Conservation (phyloP, 352 stramenopile genomes). For the Globisporangium paroecandrum region DNA sequence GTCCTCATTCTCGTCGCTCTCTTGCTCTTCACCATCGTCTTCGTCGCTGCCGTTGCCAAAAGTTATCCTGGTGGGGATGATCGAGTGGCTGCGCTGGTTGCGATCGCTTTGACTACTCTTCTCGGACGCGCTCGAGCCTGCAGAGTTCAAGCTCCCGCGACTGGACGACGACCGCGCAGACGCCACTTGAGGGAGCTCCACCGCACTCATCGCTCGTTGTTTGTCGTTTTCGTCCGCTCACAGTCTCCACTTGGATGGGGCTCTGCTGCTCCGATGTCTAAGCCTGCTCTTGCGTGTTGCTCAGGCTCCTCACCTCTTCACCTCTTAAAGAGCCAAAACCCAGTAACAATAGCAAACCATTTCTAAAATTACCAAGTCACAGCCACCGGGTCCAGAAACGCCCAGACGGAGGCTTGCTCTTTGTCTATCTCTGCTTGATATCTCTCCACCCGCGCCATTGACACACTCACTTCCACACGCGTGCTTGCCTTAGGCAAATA, state of each 20-base stretch:
- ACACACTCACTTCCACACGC: neutral
- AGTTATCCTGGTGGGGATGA: neutral
- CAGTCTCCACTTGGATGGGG: neutral
- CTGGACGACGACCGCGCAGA: conserved; percentile 43
- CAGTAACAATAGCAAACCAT: neutral
- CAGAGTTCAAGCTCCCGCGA: conserved; percentile 41
- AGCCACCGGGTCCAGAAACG: neutral
- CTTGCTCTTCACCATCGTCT: conserved; percentile 12
- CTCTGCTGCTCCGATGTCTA: neutral
- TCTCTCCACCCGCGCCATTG: neutral
- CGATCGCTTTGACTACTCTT: conserved; percentile 31
- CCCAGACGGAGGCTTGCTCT: neutral
- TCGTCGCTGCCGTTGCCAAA: conserved; percentile 9
- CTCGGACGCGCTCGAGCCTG: conserved; percentile 35
- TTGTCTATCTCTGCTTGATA: neutral
- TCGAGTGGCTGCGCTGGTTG: conserved; percentile 23
- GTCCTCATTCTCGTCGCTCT: conserved; percentile 22
- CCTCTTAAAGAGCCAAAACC: neutral
- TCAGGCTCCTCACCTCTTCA: neutral
- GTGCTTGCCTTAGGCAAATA: conserved; percentile 36
- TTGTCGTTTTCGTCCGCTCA: conserved; percentile 1
- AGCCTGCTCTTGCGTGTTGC: neutral
- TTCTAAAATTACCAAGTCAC: neutral
- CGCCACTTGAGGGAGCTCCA: conserved; percentile 52
- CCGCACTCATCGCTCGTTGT: conserved; percentile 31